Evolutionary conservation across 2,329 filamentous ascomycete species (phyloP), one percentile per base, ranked within the genome.

Genomic region (Botryotinia calthae): DNA sequence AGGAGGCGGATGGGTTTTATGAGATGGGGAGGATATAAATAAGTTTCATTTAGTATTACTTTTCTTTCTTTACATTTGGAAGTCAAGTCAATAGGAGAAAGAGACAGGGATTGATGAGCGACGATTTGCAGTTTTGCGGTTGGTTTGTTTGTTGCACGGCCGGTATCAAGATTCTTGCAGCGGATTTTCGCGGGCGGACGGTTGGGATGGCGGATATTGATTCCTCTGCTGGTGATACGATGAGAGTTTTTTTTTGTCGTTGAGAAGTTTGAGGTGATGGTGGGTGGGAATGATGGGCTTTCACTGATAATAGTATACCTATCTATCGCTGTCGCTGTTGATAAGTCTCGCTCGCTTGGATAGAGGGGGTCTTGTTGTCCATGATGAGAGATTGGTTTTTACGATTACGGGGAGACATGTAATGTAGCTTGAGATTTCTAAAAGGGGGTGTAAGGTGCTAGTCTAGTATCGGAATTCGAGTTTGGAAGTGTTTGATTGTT

Each of bases 341-440:
- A 16, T 54, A 54, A n/a, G 5, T 14, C 25, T 51, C 3, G 10
- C 48, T 51, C 5, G 34, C 34, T 34, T 51, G 48, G 25, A 48
- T 48, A 1, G 22, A 4, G 25, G 25, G 22, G 22, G 10, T n/a
- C n/a, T 54, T 8, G 51, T 12, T 54, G 2, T 28, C 12, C 7
- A 2, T 28, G 16, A n/a, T 28, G 0, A 28, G 16, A 54, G 0
- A 51, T n/a, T 16, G 0, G 3, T 14, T n/a, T 16, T 6, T 16
- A 1, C 4, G 10, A n/a, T 14, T 1, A 54, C 3, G 16, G 2
- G 2, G 25, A n/a, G 16, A 25, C n/a, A n/a, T n/a, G n/a, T n/a
- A n/a, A n/a, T n/a, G n/a, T 7, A 16, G 10, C 25, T 16, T 54
- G 5, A 1, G 2, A 0, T 54, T 16, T 54, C 6, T 54, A 1